Percentiles rank a stretch among this genome's conserved stretches.
Evolutionary conservation across 2,329 filamentous ascomycete genomes (phyloP).

Genomic region (Cercospora nicotianae): DNA sequence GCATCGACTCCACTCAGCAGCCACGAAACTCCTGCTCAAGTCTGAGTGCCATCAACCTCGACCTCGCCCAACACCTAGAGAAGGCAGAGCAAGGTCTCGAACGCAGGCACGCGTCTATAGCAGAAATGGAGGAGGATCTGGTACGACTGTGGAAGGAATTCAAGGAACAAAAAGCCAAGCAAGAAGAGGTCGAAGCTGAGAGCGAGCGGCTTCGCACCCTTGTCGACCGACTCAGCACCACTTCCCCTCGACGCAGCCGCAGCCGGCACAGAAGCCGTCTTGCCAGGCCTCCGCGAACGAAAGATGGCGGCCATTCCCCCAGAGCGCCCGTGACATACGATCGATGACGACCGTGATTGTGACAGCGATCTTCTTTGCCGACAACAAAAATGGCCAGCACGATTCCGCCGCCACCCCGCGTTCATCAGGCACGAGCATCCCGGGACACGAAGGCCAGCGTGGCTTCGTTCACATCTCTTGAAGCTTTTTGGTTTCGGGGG

Average conservation of each 20-base stretch:
- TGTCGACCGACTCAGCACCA: not conserved
- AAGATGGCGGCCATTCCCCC: too few relatives aligned
- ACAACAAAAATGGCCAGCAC: not conserved
- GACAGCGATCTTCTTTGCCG: not conserved
- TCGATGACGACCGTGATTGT: not conserved
- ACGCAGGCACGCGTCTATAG: not conserved
- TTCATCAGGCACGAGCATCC: not conserved
- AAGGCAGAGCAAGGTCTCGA: not conserved
- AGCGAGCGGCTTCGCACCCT: not conserved
- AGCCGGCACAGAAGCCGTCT: not conserved
- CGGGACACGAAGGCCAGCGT: not conserved
- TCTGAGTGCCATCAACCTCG: not conserved
- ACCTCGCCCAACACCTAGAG: constrained; percentile 3
- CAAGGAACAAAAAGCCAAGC: not conserved
- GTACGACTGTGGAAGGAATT: not conserved
- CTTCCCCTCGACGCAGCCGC: not conserved
- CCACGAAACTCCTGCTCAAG: not conserved
- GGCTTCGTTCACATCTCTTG: not conserved
- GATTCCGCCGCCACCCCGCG: not conserved
- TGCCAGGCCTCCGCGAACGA: not conserved
- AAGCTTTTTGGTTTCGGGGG: not conserved
- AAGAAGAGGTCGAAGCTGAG: not conserved
- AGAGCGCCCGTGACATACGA: not conserved
- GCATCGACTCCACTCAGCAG: not conserved
- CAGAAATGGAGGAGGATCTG: not conserved